Percentiles rank a stretch among this genome's conserved stretches.
These are phyloP conservation scores for Testicularia cyperi DNA, from an alignment of 1,284 basidiomycete species.

Conservation along the genomic window DNA sequence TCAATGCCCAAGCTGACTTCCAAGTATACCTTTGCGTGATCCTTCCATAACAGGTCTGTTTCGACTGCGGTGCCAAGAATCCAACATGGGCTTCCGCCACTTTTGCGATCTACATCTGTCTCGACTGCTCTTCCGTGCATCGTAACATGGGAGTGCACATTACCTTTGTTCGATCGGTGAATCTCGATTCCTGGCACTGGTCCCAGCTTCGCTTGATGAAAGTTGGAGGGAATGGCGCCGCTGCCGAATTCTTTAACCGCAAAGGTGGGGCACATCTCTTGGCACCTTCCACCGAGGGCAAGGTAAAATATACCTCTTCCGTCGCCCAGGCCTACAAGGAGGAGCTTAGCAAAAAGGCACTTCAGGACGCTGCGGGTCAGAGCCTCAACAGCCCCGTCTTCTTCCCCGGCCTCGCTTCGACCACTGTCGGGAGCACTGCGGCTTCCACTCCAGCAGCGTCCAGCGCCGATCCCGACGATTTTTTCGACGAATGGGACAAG, in stretches of 20 bases:
- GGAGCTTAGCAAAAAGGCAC: slow-evolving; percentile 79
- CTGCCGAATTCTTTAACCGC: slow-evolving; percentile 84
- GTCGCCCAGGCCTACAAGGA: slow-evolving; percentile 88
- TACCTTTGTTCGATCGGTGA: slow-evolving; percentile 94
- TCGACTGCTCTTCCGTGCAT: slow-evolving; percentile 94
- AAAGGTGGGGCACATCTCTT: slow-evolving; percentile 76
- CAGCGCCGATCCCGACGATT: slow-evolving; percentile 74
- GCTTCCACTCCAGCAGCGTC: slow-evolving; percentile 35
- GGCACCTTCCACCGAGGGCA: slow-evolving; percentile 71
- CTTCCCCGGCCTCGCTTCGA: slow-evolving; percentile 60
- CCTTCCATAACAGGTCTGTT: slow-evolving; percentile 72
- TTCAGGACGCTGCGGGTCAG: slow-evolving; percentile 68
- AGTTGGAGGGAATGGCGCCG: slow-evolving; percentile 87
- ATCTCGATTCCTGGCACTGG: slow-evolving; percentile 92
- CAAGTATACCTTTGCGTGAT: background rate
- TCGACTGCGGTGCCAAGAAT: slow-evolving; percentile 94
- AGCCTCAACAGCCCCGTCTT: slow-evolving; percentile 48
- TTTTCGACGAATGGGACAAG: slow-evolving; percentile 95
- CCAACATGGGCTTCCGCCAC: slow-evolving; percentile 97
- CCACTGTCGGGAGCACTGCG: slow-evolving; percentile 61
- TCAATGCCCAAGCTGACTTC: no score
- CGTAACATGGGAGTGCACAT: slow-evolving; percentile 98
- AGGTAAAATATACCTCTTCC: slow-evolving; percentile 84
- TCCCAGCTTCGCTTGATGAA: slow-evolving; percentile 93
- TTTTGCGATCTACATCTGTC: slow-evolving; percentile 94